phyloP scores from a whole-genome alignment of 345 rosid genomes.

The Dipteronia dyeriana region DNA sequence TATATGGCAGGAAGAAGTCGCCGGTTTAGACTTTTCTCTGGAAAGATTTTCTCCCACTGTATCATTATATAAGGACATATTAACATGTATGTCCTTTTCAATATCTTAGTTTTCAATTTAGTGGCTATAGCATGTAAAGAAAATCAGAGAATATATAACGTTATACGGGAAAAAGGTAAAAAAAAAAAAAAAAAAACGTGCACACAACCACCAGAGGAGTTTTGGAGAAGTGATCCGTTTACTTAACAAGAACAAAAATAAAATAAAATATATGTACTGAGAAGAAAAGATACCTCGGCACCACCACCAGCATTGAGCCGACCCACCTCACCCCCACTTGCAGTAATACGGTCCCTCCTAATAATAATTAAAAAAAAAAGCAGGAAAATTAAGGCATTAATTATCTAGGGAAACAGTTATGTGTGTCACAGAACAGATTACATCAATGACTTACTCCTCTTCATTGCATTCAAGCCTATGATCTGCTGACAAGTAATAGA shows the following conservation, averaged over 20 bases:
- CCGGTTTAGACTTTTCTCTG: neutral
- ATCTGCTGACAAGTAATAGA: slow-evolving; percentile 90
- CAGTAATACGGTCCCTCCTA: slow-evolving; percentile 90
- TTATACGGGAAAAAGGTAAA: slow-evolving; percentile 6
- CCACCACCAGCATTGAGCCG: slow-evolving; percentile 97
- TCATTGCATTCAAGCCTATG: slow-evolving; percentile 93
- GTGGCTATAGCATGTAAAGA: neutral
- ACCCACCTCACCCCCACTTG: slow-evolving; percentile 99
- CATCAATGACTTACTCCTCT: slow-evolving; percentile 73
- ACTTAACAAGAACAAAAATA: slow-evolving; percentile 10
- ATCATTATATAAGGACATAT: neutral
- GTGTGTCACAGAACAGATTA: slow-evolving; percentile 6
- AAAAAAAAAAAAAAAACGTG: neutral
- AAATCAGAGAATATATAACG: neutral
- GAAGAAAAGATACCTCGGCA: slow-evolving; percentile 69
- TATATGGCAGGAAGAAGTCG: neutral
- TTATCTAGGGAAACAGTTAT: slow-evolving; percentile 12
- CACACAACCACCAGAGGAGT: neutral
- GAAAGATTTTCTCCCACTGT: neutral
- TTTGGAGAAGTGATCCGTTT: neutral
- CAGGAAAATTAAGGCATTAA: slow-evolving; percentile 15
- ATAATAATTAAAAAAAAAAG: slow-evolving; percentile 14
- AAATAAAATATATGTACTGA: slow-evolving; percentile 4
- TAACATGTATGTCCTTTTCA: neutral
- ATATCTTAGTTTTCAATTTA: slow-evolving; percentile 5